Evolutionary conservation across 139 green algal species (phyloP), one percentile per base, ranked within the genome.

Genomic region (Pedinophyceae sp.): DNA sequence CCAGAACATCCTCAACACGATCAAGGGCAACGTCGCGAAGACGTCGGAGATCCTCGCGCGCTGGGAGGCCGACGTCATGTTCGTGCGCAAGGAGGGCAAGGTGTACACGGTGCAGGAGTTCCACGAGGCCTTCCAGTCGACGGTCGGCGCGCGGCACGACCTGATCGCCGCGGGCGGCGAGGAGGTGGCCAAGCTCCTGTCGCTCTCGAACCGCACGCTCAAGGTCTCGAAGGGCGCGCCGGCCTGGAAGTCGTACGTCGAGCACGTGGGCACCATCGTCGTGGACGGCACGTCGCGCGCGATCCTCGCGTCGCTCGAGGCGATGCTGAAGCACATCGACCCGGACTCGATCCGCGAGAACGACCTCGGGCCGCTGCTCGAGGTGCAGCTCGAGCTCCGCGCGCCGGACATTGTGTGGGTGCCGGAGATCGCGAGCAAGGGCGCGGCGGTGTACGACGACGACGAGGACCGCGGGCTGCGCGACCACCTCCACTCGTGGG

Each of bases 71-170:
- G 84, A 87, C 60, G 61, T 82, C 23, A 82, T 93, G 68, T 87
- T 93, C 66, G 80, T 87, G 27, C 72, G 84, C 52, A 94, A 91
- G 69, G 78, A 88, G 18, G 69, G 81, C 46, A 78, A 80, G 52
- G 61, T 79, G 27, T 89, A 90, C 72, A 73, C 55, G 19, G 79
- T 79, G 54, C 73, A 81, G 40, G 85, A 94, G 57, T 72, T 94
- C 15, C 62, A 65, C 20, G 73, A 82, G 18, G 43, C 65, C 2
- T 75, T 72, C 38, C 61, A 64, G 22, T 52, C 38, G 46, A 72
- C 76, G 40, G 67, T 78, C 47, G 48, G 72, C 3, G 28, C 50
- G 41, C 69, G 77, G 52, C 65, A 70, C 3, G 64, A 80, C 27
- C 15, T 3, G 54, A 80, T 88, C 47, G 61, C 67, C 18, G 82